phyloP scores from a whole-genome alignment of 2,329 filamentous ascomycete species.

The Bertia moriformis region DNA sequence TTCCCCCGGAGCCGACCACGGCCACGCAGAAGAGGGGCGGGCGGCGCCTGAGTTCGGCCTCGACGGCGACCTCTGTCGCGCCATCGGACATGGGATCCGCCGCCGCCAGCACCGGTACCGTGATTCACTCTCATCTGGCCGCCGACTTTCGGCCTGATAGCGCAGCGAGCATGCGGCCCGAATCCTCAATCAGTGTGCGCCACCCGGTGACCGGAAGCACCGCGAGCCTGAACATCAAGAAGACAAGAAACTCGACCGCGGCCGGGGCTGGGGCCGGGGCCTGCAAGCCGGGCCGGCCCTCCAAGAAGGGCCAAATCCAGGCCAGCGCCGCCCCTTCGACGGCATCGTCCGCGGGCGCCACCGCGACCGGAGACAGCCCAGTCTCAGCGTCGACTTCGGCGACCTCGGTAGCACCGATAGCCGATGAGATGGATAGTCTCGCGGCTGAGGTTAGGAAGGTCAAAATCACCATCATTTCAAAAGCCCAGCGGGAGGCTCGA shows the following conservation, averaged over 20 bases:
- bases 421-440: slow-evolving; percentile 34
- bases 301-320: background rate
- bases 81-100: slow-evolving; percentile 6
- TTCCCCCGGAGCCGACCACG: slow-evolving; percentile 7
- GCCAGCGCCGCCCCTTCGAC: slow-evolving; percentile 4
- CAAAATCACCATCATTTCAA: slow-evolving; percentile 44
- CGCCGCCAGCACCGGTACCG: slow-evolving; percentile 5
- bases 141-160: slow-evolving; percentile 22
- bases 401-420: slow-evolving; percentile 5
- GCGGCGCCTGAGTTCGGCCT: slow-evolving; percentile 34
- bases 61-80: slow-evolving; percentile 17
- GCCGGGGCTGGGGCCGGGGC: slow-evolving; percentile 20
- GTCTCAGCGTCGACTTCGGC: slow-evolving; percentile 1
- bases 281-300: background rate
- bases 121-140: slow-evolving; percentile 6
- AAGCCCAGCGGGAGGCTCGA: slow-evolving; percentile 39
- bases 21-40: too few species aligned
- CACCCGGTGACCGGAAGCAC: slow-evolving; percentile 18
- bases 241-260: slow-evolving; percentile 33
- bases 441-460: slow-evolving; percentile 46
- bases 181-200: slow-evolving; percentile 24
- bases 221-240: slow-evolving; percentile 35
- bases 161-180: slow-evolving; percentile 24
- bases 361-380: too few species aligned
- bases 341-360: too few species aligned